These are phyloP conservation scores for Acephala macrosclerotiorum DNA, from an alignment of 2,329 filamentous ascomycete genomes.

Conservation along the genomic window DNA sequence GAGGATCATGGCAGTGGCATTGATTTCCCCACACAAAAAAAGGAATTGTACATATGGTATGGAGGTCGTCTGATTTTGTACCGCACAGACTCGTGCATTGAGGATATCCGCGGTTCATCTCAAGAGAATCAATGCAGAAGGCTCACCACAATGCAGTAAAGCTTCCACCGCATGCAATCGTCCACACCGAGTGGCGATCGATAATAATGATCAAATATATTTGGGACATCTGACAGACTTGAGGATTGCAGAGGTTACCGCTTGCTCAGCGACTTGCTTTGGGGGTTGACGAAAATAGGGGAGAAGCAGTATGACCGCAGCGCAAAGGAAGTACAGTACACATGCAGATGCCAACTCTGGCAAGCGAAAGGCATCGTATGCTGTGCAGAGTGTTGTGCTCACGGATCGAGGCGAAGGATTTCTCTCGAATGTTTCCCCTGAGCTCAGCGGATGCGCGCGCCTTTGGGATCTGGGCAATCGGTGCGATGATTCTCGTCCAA, in stretches of 20 bases:
- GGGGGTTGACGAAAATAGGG: not conserved
- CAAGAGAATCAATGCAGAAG: slow-evolving; percentile 18
- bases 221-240: not conserved
- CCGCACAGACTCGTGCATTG: slow-evolving; percentile 21
- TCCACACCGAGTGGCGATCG: not conserved
- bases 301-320: not conserved
- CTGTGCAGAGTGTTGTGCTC: slow-evolving; percentile 1
- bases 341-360: not conserved
- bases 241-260: not conserved
- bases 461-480: not conserved
- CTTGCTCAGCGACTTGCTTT: slow-evolving; percentile 6
- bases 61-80: slow-evolving; percentile 7
- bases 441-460: slow-evolving; percentile 1
- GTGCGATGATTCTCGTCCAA: slow-evolving; percentile 4
- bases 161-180: not conserved
- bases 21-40: slow-evolving; percentile 27
- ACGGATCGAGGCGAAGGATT: not conserved
- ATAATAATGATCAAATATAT: slow-evolving; percentile 10
- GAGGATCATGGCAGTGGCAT: slow-evolving; percentile 28
- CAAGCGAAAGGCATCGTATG: not conserved
- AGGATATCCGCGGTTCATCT: not conserved
- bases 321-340: not conserved
- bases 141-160: slow-evolving; percentile 3
- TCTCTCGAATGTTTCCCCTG: slow-evolving; percentile 7
- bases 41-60: slow-evolving; percentile 14